A percentile compares a stretch with the other conserved stretches of the same genome.
Evolutionary conservation across 2,329 filamentous ascomycete genomes (phyloP).

Genomic region (Pseudohalonectria lignicola): DNA sequence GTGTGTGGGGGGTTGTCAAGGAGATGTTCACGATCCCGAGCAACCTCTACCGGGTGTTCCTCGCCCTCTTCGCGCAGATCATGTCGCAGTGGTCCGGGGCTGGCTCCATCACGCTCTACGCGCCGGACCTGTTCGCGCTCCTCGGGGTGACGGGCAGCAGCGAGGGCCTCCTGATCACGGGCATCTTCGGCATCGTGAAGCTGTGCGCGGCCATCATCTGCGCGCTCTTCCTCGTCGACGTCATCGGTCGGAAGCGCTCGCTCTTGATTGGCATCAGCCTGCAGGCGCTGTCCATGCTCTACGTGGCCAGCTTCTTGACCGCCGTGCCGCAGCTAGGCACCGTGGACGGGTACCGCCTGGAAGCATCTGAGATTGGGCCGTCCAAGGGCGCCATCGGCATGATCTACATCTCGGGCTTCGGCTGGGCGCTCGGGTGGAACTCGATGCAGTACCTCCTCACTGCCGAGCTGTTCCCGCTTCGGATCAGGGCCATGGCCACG

Average conservation of each 20-base stretch:
- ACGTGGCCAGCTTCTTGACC: constrained; percentile 48
- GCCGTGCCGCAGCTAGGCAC: constrained; percentile 44
- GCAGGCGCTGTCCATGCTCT: constrained; percentile 48
- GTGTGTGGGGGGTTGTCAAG: constrained; percentile 51
- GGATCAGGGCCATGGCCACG: constrained; percentile 58
- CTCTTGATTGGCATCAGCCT: constrained; percentile 47
- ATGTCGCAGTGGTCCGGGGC: constrained; percentile 64
- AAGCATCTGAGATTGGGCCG: constrained; percentile 34
- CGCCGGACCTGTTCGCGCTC: constrained; percentile 58
- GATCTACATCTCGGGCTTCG: constrained; percentile 51
- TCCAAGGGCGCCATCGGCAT: constrained; percentile 58
- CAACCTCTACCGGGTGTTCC: constrained; percentile 62
- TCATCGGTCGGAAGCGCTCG: constrained; percentile 60
- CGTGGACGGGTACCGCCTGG: constrained; percentile 34
- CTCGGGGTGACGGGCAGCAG: constrained; percentile 56
- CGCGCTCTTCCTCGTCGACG: constrained; percentile 66
- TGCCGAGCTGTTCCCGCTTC: constrained; percentile 63
- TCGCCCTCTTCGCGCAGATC: constrained; percentile 56
- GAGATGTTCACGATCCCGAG: constrained; percentile 57
- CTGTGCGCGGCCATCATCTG: constrained; percentile 53
- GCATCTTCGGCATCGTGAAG: constrained; percentile 65
- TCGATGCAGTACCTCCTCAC: constrained; percentile 68
- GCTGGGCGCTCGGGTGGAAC: constrained; percentile 64
- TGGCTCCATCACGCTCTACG: constrained; percentile 64
- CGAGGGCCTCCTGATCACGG: constrained; percentile 60